These are phyloP conservation scores for Xerocomellus chrysenteron DNA, from an alignment of 768 basidiomycete species.

Conservation along the genomic window DNA sequence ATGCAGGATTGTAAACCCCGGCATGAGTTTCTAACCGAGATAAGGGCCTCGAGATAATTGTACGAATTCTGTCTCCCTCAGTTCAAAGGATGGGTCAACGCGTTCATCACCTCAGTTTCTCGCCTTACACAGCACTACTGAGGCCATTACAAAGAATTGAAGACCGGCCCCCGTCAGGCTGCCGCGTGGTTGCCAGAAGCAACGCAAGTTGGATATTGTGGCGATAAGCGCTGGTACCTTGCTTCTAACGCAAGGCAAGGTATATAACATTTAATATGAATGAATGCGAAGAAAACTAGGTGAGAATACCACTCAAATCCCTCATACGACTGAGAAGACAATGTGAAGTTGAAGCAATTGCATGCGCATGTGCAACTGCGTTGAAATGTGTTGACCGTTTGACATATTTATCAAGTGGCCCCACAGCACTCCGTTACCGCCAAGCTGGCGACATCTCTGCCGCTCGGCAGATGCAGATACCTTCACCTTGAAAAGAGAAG, in stretches of 20 bases:
- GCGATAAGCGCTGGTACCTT: neutral
- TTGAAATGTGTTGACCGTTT: neutral
- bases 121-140: neutral
- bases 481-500: neutral
- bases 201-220: neutral
- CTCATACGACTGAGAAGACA: neutral
- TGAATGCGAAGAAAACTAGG: neutral
- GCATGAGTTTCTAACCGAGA: neutral
- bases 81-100: neutral
- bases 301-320: neutral
- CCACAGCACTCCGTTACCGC: slow-evolving; percentile 1
- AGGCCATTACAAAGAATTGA: neutral
- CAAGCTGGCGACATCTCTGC: neutral
- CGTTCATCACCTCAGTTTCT: neutral
- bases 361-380: neutral
- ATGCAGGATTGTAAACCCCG: neutral
- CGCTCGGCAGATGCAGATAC: neutral
- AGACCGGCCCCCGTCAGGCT: neutral
- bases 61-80: neutral
- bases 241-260: slow-evolving; percentile 1
- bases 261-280: neutral
- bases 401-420: neutral
- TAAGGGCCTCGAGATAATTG: neutral
- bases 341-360: neutral
- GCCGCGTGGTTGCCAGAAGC: neutral